phyloP scores from a whole-genome alignment of 2,329 filamentous ascomycete species.

The Apiospora hydei region DNA sequence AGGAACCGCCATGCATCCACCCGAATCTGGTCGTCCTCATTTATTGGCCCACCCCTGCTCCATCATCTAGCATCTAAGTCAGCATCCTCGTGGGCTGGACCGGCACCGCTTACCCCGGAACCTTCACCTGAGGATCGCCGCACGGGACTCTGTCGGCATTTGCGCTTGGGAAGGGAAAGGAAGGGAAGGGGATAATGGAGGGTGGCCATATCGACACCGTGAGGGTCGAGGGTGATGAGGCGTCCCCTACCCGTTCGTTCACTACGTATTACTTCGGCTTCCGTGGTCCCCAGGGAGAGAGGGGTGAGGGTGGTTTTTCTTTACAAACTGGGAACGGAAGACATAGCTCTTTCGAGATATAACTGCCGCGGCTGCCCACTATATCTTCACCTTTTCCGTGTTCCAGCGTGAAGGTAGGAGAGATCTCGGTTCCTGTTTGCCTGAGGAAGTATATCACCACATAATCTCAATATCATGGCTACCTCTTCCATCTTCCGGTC shows the following conservation, averaged over 20 bases:
- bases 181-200: too few relatives aligned
- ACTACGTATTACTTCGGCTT: not conserved
- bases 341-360: not conserved
- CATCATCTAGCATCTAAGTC: not conserved
- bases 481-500: constrained; percentile 8
- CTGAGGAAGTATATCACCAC: not conserved
- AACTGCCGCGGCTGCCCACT: not conserved
- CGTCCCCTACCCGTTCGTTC: not conserved
- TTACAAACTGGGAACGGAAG: not conserved
- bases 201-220: not conserved
- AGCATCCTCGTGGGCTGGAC: not conserved
- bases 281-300: not conserved
- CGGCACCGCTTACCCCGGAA: not conserved
- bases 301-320: not conserved
- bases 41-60: not conserved
- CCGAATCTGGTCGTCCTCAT: not conserved
- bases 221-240: not conserved
- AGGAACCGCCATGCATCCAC: not conserved
- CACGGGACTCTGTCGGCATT: not conserved
- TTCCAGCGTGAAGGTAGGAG: not conserved
- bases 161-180: not conserved
- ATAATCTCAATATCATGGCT: not conserved
- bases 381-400: not conserved
- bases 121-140: not conserved
- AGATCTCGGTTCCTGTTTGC: not conserved